phyloP scores from a whole-genome alignment of 345 rosid species.

The Acer saccharum region DNA sequence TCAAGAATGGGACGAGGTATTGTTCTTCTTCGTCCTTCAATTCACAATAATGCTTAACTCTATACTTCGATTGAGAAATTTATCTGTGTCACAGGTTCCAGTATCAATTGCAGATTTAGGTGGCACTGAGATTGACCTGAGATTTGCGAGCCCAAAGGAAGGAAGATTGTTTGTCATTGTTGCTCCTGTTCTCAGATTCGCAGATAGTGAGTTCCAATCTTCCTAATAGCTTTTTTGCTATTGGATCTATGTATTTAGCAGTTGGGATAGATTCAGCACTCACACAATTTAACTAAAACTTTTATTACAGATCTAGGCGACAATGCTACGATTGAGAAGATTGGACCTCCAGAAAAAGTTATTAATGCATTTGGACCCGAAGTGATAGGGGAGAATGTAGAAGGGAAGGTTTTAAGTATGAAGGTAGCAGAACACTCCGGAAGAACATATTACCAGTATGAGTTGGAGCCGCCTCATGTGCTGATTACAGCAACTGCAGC shows the following conservation, averaged over 20 bases:
- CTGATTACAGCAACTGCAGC: conserved; percentile 96
- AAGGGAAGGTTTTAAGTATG: conserved; percentile 80
- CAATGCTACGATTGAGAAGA: conserved; percentile 66
- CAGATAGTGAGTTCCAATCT: conserved; percentile 62
- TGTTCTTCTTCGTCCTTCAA: not conserved
- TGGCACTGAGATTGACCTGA: conserved; percentile 93
- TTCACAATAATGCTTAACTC: too few species aligned
- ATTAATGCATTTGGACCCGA: conserved; percentile 95
- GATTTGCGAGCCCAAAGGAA: conserved; percentile 83
- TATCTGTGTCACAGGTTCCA: conserved; percentile 61
- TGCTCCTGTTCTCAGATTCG: conserved; percentile 94
- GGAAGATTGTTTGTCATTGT: conserved; percentile 84
- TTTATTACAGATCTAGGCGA: conserved; percentile 58
- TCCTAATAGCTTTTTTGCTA: not conserved
- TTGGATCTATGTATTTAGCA: not conserved
- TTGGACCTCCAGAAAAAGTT: conserved; percentile 89
- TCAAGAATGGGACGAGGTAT: conserved; percentile 86
- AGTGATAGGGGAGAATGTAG: conserved; percentile 85
- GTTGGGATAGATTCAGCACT: not conserved
- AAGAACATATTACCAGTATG: conserved; percentile 77
- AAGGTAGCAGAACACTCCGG: conserved; percentile 69
- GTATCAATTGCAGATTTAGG: conserved; percentile 97
- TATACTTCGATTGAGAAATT: not conserved
- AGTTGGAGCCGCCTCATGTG: conserved; percentile 90
- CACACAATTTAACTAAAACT: not conserved